Percentiles rank a stretch among this genome's conserved stretches.
phyloP scores from a whole-genome alignment of 768 basidiomycete genomes.

The Hygrophorus russula region DNA sequence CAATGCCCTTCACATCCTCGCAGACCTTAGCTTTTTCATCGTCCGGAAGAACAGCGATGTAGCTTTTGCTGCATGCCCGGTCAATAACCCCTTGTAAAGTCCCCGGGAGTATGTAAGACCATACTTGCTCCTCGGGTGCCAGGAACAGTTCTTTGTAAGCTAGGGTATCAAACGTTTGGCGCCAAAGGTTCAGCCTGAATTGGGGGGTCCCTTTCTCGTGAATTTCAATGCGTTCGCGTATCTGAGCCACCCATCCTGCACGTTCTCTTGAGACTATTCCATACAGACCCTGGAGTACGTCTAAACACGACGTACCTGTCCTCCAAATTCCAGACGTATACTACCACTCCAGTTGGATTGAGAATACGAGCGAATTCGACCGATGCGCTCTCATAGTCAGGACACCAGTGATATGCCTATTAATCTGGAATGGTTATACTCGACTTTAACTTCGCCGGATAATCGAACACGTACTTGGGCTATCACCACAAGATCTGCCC shows the following conservation, averaged over 20 bases:
- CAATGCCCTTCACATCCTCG: conserved; percentile 39
- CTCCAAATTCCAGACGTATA: conserved; percentile 87
- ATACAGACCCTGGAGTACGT: not conserved
- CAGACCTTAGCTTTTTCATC: conserved; percentile 46
- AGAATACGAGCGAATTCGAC: conserved; percentile 73
- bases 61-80: conserved; percentile 76
- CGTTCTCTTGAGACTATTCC: conserved; percentile 27
- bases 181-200: conserved; percentile 70
- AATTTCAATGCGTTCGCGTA: conserved; percentile 58
- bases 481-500: conserved; percentile 71
- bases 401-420: conserved; percentile 93
- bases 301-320: conserved; percentile 41
- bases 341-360: conserved; percentile 60
- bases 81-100: conserved; percentile 49
- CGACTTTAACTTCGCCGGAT: not conserved
- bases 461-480: conserved; percentile 43
- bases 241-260: conserved; percentile 62
- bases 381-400: conserved; percentile 61
- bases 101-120: conserved; percentile 39
- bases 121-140: conserved; percentile 43
- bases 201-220: conserved; percentile 73
- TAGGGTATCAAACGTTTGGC: conserved; percentile 49
- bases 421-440: too few species aligned
- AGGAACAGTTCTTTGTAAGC: conserved; percentile 53
- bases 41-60: conserved; percentile 53